Percentiles rank a stretch among this genome's conserved stretches.
Conservation (phyloP, 805 yeast species). For the Yamadazyma scolyti region DNA sequence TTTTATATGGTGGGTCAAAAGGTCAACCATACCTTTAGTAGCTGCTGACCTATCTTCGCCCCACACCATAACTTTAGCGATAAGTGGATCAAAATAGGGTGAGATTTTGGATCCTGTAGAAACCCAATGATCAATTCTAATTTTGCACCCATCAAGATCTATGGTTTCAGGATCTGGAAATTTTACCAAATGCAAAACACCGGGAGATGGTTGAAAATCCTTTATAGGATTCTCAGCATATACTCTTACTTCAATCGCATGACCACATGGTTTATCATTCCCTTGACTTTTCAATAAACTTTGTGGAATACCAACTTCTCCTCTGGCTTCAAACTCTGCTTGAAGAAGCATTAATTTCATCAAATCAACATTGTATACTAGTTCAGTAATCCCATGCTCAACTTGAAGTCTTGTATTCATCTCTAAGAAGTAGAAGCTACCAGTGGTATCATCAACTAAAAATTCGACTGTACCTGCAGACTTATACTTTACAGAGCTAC, state of each 20-base stretch:
- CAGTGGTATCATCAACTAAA: slow-evolving; percentile 80
- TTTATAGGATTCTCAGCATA: slow-evolving; percentile 97
- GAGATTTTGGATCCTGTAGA: slow-evolving; percentile 79
- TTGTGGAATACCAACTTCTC: slow-evolving; percentile 9
- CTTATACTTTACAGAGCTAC: slow-evolving; percentile 77
- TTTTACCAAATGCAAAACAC: slow-evolving; percentile 76
- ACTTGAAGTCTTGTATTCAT: slow-evolving; percentile 96
- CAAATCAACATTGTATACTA: slow-evolving; percentile 91
- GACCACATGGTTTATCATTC: slow-evolving; percentile 45
- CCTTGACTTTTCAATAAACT: slow-evolving; percentile 8
- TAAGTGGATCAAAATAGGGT: slow-evolving; percentile 92
- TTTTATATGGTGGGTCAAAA: slow-evolving; percentile 78
- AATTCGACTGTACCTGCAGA: slow-evolving; percentile 98
- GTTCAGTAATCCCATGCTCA: slow-evolving; percentile 95
- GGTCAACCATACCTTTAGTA: slow-evolving; percentile 66
- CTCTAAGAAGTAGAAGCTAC: slow-evolving; percentile 90
- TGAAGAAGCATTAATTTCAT: slow-evolving; percentile 95
- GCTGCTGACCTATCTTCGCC: slow-evolving; percentile 88
- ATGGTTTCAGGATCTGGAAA: slow-evolving; percentile 52
- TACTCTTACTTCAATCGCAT: slow-evolving; percentile 92
- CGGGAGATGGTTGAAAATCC: slow-evolving; percentile 96
- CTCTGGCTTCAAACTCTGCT: slow-evolving; percentile 74
- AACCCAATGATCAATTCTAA: slow-evolving; percentile 90
- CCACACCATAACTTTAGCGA: slow-evolving; percentile 93
- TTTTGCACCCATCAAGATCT: slow-evolving; percentile 3